Evolutionary conservation across 805 yeast genomes (phyloP), one percentile per base, ranked within the genome.

Genomic region (Wickerhamomyces ciferrii): DNA sequence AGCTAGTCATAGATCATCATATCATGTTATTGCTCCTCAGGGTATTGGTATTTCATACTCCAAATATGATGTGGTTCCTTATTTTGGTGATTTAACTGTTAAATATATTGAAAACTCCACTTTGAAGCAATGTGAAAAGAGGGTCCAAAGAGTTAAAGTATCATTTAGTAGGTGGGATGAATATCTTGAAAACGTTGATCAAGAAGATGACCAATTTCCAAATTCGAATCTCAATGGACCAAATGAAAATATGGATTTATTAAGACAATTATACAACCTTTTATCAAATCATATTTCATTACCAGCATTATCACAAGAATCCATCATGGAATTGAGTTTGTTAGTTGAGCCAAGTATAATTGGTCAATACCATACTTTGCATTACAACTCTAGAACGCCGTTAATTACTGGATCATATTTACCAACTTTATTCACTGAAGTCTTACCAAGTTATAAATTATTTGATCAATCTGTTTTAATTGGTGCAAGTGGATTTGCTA

Each of bases 101-200:
- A 60, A 58, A 46, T 58, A 47, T 37, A 48, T 56, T 11, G 68
- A 59, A 25, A 61, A 61, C n/a, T 54, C 67, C 17, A 68, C 72
- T 21, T 63, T 83, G 43, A 69, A 70, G 48, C 83, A 81, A 42
- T 76, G 86, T 51, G 87, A 83, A 48, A 74, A 78, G 41, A 77
- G 82, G 48, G 78, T 87, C 52, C 82, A 78, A 53, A 74, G 87
- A 43, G 79, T 90, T 4, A 74, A 78, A 48, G 81, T 83, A 44
- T 84, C 95, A 0, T 81, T 89, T 57, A 79, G 75, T 46, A 80
- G 94, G 59, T 92, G 98, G 98, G 79, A 82, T 52, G 87, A 80
- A 38, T 87, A 85, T 61, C 64, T 84, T 40, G 64, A 67, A 18
- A 70, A 70, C 41, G 71, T 81, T 35, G 59, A 68, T 18, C 76